Evolutionary conservation across 1,284 basidiomycete species (phyloP).

Genomic region (Polyporus tsugae): DNA sequence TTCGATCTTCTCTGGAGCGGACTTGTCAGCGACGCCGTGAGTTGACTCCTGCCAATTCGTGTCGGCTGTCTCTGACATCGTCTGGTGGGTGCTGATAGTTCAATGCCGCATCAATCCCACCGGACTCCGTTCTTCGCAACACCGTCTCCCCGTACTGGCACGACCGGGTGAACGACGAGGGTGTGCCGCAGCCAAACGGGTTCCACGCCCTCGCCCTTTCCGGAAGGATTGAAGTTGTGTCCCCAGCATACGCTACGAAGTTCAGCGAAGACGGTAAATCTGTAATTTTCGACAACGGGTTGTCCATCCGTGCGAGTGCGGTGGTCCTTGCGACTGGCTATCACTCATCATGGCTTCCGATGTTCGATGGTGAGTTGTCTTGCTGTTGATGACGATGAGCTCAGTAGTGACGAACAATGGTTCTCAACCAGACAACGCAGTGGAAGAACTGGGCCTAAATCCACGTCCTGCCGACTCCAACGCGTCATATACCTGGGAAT

Average conservation of each 20-base stretch:
- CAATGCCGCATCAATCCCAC: constrained; percentile 47
- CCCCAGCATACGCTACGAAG: constrained; percentile 50
- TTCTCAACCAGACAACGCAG: constrained; percentile 33
- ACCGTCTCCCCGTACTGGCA: constrained; percentile 56
- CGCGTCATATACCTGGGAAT: constrained; percentile 43
- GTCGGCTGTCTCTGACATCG: background rate
- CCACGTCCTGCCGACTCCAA: constrained; percentile 39
- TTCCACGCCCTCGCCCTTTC: constrained; percentile 50
- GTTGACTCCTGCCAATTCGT: background rate
- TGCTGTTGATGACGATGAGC: background rate
- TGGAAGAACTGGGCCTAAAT: constrained; percentile 49
- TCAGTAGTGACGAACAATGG: background rate
- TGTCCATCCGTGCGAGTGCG: constrained; percentile 49
- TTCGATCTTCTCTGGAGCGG: constrained; percentile 32
- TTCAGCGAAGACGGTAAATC: constrained; percentile 51
- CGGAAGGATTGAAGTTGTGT: constrained; percentile 53
- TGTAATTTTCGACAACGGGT: constrained; percentile 51
- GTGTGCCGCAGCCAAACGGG: constrained; percentile 46
- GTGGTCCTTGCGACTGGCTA: constrained; percentile 66
- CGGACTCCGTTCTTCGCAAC: constrained; percentile 53
- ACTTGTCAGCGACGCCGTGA: constrained; percentile 7
- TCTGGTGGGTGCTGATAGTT: background rate
- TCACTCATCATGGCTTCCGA: constrained; percentile 60
- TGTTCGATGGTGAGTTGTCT: background rate
- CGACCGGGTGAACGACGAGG: constrained; percentile 58